A percentile compares a stretch with the other conserved stretches of the same genome.
phyloP scores from a whole-genome alignment of 73 alveolate species.

The Tetrahymena borealis region DNA sequence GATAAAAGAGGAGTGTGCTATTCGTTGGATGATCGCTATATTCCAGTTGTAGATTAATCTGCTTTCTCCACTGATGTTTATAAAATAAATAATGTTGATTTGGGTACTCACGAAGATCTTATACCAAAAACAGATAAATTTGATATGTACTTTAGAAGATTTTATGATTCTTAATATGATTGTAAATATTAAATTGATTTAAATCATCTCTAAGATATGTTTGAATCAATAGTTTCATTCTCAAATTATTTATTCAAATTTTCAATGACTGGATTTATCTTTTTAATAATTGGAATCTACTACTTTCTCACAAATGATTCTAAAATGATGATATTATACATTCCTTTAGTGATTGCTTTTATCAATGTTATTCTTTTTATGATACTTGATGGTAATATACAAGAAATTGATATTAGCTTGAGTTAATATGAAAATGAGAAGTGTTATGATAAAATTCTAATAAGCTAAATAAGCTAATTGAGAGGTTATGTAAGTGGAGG shows the following conservation, averaged over 20 bases:
- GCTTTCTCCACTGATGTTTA: not conserved
- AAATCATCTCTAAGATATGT: not conserved
- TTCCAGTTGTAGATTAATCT: not conserved
- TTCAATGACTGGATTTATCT: not conserved
- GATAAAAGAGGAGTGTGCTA: not conserved
- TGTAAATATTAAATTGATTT: not conserved
- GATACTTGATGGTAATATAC: not conserved
- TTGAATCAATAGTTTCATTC: not conserved
- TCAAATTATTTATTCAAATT: not conserved
- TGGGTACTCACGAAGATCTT: not conserved
- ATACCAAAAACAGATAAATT: not conserved
- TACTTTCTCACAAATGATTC: not conserved
- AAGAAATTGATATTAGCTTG: not conserved
- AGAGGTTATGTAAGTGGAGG: not conserved
- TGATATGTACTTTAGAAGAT: not conserved
- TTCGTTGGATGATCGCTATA: not conserved
- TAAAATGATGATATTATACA: not conserved
- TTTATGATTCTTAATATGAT: not conserved
- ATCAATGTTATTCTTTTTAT: not conserved
- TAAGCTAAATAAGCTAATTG: not conserved
- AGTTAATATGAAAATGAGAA: not conserved
- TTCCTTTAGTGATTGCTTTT: not conserved
- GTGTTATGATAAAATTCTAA: not conserved
- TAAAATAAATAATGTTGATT: not conserved
- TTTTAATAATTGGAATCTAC: not conserved